These are phyloP conservation scores for Zarea fungicola DNA, from an alignment of 2,329 filamentous ascomycete species.

Conservation along the genomic window DNA sequence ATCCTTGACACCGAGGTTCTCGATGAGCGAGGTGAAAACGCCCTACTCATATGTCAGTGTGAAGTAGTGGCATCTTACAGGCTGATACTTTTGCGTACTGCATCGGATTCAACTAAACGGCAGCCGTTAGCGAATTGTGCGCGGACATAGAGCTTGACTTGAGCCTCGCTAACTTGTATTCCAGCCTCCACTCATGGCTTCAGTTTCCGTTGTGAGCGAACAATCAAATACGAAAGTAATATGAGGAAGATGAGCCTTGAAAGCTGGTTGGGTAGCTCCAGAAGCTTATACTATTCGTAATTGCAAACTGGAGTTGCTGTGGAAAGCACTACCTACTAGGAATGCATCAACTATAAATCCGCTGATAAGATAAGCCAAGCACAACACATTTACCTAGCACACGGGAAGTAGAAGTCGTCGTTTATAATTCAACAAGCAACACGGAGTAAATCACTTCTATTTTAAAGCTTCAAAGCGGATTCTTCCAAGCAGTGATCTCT, in stretches of 20 bases:
- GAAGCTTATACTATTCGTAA: too few species aligned
- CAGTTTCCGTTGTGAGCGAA: not conserved
- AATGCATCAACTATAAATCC: too few species aligned
- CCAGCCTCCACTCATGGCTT: slow-evolving; percentile 74
- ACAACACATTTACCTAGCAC: too few species aligned
- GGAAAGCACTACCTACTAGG: too few species aligned
- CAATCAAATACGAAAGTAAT: not conserved
- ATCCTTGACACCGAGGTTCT: slow-evolving; percentile 81
- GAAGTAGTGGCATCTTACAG: too few species aligned
- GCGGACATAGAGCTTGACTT: slow-evolving; percentile 1
- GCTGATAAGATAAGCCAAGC: slow-evolving; percentile 12
- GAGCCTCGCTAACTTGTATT: slow-evolving; percentile 82
- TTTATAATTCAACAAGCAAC: too few species aligned
- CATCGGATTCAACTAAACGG: slow-evolving; percentile 76
- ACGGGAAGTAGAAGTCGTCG: too few species aligned
- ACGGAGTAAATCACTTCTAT: not conserved
- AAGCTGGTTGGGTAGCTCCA: too few species aligned
- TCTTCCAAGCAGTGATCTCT: not conserved
- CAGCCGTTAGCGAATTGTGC: slow-evolving; percentile 17
- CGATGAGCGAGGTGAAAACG: slow-evolving; percentile 95
- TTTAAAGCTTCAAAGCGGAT: not conserved
- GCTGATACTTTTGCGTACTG: slow-evolving; percentile 52
- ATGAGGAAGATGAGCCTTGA: too few species aligned
- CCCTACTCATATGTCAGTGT: slow-evolving; percentile 47
- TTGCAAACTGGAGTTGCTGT: too few species aligned